A percentile compares a stretch with the other conserved stretches of the same genome.
phyloP scores from a whole-genome alignment of 345 rosid genomes.

The Ricinus communis region DNA sequence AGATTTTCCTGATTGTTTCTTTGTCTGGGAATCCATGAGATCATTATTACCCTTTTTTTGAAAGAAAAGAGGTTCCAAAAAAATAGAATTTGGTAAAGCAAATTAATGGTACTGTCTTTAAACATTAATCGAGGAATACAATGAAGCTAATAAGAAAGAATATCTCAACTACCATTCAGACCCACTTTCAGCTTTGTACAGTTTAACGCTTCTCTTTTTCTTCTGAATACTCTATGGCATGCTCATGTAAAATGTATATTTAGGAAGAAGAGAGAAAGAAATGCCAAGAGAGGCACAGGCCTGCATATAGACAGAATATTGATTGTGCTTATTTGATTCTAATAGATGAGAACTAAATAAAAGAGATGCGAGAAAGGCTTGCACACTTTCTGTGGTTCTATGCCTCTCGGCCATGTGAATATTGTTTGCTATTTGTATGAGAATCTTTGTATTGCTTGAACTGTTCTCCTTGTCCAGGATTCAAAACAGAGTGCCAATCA shows the following conservation, averaged over 20 bases:
- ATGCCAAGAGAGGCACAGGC: constrained; percentile 4
- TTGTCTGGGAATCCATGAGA: constrained; percentile 22
- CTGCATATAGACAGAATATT: neutral
- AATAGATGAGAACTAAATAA: neutral
- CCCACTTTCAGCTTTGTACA: constrained; percentile 20
- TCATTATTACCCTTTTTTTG: constrained; percentile 10
- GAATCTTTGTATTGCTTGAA: constrained; percentile 3
- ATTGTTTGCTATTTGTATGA: constrained; percentile 1
- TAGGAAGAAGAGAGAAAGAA: constrained; percentile 1
- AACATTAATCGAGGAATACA: constrained; percentile 23
- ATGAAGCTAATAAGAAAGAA: constrained; percentile 25
- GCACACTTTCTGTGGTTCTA: constrained; percentile 10
- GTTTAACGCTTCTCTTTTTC: constrained; percentile 6
- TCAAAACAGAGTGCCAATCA: neutral
- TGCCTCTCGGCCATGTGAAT: constrained; percentile 1
- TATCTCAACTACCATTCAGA: constrained; percentile 30
- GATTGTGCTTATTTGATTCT: constrained; percentile 18
- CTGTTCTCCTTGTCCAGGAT: constrained; percentile 2
- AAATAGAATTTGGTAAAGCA: constrained; percentile 23
- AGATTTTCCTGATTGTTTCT: constrained; percentile 6
- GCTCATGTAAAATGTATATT: constrained; percentile 21
- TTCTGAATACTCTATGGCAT: neutral
- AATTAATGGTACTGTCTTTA: constrained; percentile 31
- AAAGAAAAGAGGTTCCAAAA: constrained; percentile 8
- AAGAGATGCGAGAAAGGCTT: neutral